Base-by-base conservation (phyloP, 2,329 filamentous ascomycete species). In the Epichloe amarillans region DNA sequence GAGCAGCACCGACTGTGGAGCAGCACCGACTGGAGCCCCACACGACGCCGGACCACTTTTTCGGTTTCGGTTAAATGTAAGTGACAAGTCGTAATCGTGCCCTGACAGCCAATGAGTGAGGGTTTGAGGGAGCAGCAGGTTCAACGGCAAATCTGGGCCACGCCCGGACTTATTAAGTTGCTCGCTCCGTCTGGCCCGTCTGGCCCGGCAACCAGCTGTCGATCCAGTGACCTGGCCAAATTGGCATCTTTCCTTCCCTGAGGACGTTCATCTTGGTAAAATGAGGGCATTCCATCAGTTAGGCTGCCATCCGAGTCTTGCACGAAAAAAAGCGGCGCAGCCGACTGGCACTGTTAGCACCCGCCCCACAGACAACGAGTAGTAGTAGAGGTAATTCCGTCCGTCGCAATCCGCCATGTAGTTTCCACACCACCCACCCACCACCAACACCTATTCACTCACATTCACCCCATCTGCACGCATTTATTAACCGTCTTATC, bases 161-260 rank as follows among this genome's bases (percentile, higher is more conserved):
- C 4, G 43, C 17, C 43, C 43, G 49, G 50, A 36, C 46, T 26
- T 26, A 26, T 50, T 39, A 46, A 50, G 50, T 52, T 47, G 45
- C 40, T 43, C 50, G 50, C 43, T 50, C 42, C 19, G 19, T 21
- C 50, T 49, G 47, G 40, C 43, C 42, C 43, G 50, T 41, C 50
- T 49, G 50, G 40, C 43, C 52, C 43, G 52, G 46, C 52, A 52
- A 50, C 47, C 38, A 44, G 50, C 23, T 26, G 17, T 42, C 43
- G 50, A 36, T 46, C 46, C 37, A 39, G 23, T 23, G 23, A 6
- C 23, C 23, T 23, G 23, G 23, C 23, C 23, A 23, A 23, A 23
- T 23, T 2, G 23, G 23, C 2, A 15, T 23, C 23, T 23, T 23
- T 23, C 23, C 23, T 23, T 6, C 23, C 23, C 23, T 0, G 23